phyloP scores from a whole-genome alignment of 257 asterid species.

The Rauvolfia tetraphylla region DNA sequence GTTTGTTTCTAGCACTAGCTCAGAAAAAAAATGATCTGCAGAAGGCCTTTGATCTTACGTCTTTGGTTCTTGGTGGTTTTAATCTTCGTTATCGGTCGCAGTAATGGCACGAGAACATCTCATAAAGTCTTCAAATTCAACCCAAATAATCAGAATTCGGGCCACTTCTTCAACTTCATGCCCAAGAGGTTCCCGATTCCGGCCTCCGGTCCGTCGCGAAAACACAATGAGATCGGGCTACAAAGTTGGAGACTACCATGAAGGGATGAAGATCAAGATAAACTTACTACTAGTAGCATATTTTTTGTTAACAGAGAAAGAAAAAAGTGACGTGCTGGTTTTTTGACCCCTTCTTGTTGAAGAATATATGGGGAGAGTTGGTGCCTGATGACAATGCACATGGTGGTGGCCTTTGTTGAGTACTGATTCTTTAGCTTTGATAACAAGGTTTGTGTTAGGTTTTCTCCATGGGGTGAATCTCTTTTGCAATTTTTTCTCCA shows the following conservation, averaged over 20 bases:
- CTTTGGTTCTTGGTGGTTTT: conserved; percentile 28
- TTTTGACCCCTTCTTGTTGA: not conserved
- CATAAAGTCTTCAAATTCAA: conserved; percentile 35
- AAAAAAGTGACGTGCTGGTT: not conserved
- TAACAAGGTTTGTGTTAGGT: conserved; percentile 14
- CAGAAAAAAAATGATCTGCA: conserved; percentile 19
- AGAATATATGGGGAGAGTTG: not conserved
- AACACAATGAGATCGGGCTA: conserved; percentile 66
- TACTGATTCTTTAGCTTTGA: conserved; percentile 12
- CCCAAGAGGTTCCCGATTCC: conserved; percentile 65
- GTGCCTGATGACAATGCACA: not conserved
- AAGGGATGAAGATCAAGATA: not conserved
- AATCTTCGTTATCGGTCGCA: conserved; percentile 16
- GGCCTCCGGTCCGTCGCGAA: conserved; percentile 64
- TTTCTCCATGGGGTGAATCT: conserved; percentile 6
- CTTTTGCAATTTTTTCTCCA: conserved; percentile 7
- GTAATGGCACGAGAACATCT: conserved; percentile 40
- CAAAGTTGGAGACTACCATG: conserved; percentile 54
- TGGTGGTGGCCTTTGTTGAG: not conserved
- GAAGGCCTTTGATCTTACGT: conserved; percentile 14
- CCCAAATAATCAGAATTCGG: conserved; percentile 22
- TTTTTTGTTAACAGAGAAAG: not conserved
- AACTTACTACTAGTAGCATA: not conserved
- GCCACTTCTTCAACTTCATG: conserved; percentile 50
- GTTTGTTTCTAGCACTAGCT: too few relatives aligned